Conservation (phyloP, 768 basidiomycete genomes). For the Agrocybe praecox region DNA sequence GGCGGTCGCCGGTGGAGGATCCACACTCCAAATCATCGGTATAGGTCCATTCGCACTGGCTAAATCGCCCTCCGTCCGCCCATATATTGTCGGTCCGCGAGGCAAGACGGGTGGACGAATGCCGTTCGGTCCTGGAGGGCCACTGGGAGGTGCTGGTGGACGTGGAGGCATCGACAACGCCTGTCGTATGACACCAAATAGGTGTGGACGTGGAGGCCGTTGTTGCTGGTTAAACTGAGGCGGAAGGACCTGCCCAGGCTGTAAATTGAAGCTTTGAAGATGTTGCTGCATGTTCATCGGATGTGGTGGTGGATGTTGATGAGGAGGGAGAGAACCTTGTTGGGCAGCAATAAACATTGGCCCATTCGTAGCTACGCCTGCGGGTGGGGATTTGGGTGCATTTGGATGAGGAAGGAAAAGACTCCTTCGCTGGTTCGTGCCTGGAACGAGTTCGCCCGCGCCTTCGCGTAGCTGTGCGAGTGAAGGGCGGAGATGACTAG, state of each 20-base stretch:
- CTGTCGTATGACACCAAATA: slow-evolving; percentile 28
- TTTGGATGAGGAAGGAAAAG: slow-evolving; percentile 50
- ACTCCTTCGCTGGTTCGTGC: slow-evolving; percentile 34
- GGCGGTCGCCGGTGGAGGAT: slow-evolving; percentile 26
- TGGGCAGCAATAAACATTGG: slow-evolving; percentile 55
- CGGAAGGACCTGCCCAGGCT: background rate
- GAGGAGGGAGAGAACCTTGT: background rate
- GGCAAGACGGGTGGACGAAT: background rate
- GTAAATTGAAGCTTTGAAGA: slow-evolving; percentile 15
- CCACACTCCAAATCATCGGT: slow-evolving; percentile 59
- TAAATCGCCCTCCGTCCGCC: slow-evolving; percentile 54
- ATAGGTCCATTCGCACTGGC: slow-evolving; percentile 54
- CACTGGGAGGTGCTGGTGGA: slow-evolving; percentile 20
- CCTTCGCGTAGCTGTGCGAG: slow-evolving; percentile 32
- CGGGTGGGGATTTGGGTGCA: slow-evolving; percentile 41
- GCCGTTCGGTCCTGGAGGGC: background rate
- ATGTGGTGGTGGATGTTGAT: background rate
- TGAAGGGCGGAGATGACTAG: slow-evolving; percentile 26
- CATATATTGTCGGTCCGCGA: slow-evolving; percentile 62
- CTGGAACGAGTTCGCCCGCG: slow-evolving; percentile 25
- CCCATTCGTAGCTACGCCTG: slow-evolving; percentile 35
- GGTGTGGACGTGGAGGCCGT: slow-evolving; percentile 8
- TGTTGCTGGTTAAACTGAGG: slow-evolving; percentile 5
- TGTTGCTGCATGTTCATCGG: background rate
- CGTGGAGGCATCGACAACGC: slow-evolving; percentile 20